Evolutionary conservation across 2,329 filamentous ascomycete genomes (phyloP).

Genomic region (Decorospora gaudefroyi): DNA sequence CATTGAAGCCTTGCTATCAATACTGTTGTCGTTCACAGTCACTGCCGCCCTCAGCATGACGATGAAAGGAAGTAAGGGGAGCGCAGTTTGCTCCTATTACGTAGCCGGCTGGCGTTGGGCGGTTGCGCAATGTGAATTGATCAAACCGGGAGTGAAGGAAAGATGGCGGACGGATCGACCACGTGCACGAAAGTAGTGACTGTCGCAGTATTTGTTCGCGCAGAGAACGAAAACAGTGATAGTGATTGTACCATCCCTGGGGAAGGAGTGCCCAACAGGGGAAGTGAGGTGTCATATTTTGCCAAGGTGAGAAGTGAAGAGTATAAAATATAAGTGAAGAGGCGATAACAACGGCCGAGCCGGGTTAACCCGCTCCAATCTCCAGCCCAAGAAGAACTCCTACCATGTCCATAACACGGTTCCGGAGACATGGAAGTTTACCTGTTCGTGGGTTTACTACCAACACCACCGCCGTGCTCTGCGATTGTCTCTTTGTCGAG

Average conservation of each 20-base stretch:
- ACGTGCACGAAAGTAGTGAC: background rate
- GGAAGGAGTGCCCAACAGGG: background rate
- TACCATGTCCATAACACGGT: background rate
- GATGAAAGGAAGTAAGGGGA: background rate
- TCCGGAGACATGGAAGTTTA: too few relatives aligned
- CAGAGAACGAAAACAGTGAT: conserved; percentile 1
- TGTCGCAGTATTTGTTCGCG: background rate
- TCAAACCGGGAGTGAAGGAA: background rate
- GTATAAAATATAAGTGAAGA: conserved; percentile 5
- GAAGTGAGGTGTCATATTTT: background rate
- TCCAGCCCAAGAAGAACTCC: background rate
- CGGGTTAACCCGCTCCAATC: background rate
- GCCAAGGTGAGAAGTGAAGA: conserved; percentile 10
- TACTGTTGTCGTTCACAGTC: background rate
- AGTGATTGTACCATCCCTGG: background rate
- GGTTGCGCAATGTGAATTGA: conserved; percentile 6
- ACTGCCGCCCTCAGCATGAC: background rate
- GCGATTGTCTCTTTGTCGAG: conserved; percentile 52
- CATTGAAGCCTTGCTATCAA: conserved; percentile 5
- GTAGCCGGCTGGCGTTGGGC: conserved; percentile 4
- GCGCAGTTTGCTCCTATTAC: conserved; percentile 7
- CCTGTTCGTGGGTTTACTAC: too few relatives aligned
- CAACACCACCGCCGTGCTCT: conserved; percentile 41
- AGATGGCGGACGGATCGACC: conserved; percentile 6
- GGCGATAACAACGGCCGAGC: background rate